Base-by-base conservation (phyloP, 2,329 filamentous ascomycete species). In the Coleophoma eucalyptorum region DNA sequence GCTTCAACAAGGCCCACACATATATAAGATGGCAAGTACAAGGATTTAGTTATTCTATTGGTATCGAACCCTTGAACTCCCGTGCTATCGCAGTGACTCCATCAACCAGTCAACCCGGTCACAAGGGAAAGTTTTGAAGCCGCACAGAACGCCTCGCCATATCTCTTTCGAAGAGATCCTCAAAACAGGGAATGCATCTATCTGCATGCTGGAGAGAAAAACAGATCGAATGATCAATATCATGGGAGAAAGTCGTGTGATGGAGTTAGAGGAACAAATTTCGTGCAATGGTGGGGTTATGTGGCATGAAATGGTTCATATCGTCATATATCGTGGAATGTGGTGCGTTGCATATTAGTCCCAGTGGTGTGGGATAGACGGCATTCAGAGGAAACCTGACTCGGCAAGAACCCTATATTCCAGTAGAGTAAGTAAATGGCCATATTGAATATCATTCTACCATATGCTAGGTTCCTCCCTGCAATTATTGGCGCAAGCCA, bases 321-420 rank as follows among this genome's bases (percentile, higher is more conserved):
- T 44, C 42, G 42, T 44, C 42, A 48, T 48, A 42, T 48, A 48
- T 48, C 46, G 46, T 48, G 31, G 20, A 26, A 10, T n/a, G 21
- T 48, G 46, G 46, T 40, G 19, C 40, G 34, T 34, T 48, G 8
- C 33, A 41, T 32, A 37, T 31, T 38, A 50, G 44, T 6, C 32
- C 19, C 34, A 16, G 18, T 13, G n/a, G 34, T 37, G 21, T 26
- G 26, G 34, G 31, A 38, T 35, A 19, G 38, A 34, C n/a, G 33
- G 43, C 16, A 19, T 45, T 76, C 71, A 83, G 55, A 83, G 74
- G 68, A 83, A 83, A 59, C 79, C 79, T 55, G 79, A 83, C 67
- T 83, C 79, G 60, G 79, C 79, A 61, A 83, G 67, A 52, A 83
- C 79, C 70, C 79, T 83, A 65, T 61, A 60, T 48, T 32, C 50